These are phyloP conservation scores for Serendipita sp. DNA, from an alignment of 768 basidiomycete species.

Conservation along the genomic window DNA sequence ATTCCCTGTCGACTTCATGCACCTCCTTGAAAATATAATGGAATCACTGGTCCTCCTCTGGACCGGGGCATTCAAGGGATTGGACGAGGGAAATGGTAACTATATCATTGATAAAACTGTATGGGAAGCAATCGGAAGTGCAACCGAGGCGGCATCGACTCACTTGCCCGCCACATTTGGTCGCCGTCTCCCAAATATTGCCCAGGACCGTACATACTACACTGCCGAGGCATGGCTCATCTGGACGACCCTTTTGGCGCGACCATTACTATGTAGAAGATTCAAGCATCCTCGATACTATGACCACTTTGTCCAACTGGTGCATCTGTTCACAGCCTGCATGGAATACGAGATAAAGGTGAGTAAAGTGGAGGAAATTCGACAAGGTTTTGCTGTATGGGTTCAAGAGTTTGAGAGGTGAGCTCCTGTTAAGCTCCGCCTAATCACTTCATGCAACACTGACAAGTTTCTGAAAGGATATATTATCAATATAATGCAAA, in stretches of 20 bases:
- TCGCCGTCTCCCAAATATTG: slow-evolving; percentile 21
- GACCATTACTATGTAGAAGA: slow-evolving; percentile 21
- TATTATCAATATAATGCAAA: slow-evolving; percentile 21
- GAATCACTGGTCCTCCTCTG: slow-evolving; percentile 26
- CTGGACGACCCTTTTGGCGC: slow-evolving; percentile 27
- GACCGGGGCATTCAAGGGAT: slow-evolving; percentile 28
- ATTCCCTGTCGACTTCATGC: slow-evolving; percentile 13
- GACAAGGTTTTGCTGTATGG: slow-evolving; percentile 23
- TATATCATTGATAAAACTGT: slow-evolving; percentile 19
- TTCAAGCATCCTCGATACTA: slow-evolving; percentile 24
- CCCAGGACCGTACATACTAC: slow-evolving; percentile 15
- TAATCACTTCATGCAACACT: neutral
- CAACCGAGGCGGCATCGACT: slow-evolving; percentile 19
- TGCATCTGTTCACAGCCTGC: slow-evolving; percentile 22
- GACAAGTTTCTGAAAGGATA: slow-evolving; percentile 11
- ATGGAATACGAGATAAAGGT: slow-evolving; percentile 23
- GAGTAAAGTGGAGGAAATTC: slow-evolving; percentile 17
- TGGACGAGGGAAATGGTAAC: slow-evolving; percentile 19
- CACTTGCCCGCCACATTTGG: slow-evolving; percentile 27
- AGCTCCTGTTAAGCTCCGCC: slow-evolving; percentile 5
- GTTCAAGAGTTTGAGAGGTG: slow-evolving; percentile 26
- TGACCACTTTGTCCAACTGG: slow-evolving; percentile 27
- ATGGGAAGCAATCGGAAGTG: slow-evolving; percentile 29
- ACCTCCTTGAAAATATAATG: slow-evolving; percentile 27
- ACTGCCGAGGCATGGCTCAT: slow-evolving; percentile 27